Evolutionary conservation across 1,284 basidiomycete species (phyloP), one percentile per base, ranked within the genome.

Genomic region (Leccinum glutinopallens): DNA sequence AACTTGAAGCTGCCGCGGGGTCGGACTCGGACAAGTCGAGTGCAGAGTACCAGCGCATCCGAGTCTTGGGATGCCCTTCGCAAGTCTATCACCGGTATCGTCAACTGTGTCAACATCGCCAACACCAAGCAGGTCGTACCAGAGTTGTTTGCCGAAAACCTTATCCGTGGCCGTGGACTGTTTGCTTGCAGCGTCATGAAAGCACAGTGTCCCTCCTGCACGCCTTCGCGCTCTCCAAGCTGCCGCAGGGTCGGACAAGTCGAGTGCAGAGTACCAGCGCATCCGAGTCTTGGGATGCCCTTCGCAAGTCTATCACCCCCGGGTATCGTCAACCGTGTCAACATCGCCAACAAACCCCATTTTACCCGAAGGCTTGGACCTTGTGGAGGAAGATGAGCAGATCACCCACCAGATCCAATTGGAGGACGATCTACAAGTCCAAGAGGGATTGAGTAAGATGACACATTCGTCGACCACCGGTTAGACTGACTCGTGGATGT

Each of bases 271-370:
- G 80, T 98, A 93, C 77, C 97, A 99, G 79, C 86, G 97, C n/a
- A 81, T 99, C 70, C n/a, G n/a, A n/a, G n/a, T 94, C 93, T 32
- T 99, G 97, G 97, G 97, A 99, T 75, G 97, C 97, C 2, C 82
- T 99, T 66, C 90, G 96, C 75, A 99, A 99, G 80, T 94, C 92
- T 64, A 94, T 99, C 74, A 99, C 97, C 32, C n/a, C n/a, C n/a
- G n/a, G 97, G 97, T 93, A 91, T 99, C 71, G 97, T 99, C 83
- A 99, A 99, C 84, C 93, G 98, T 83, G 92, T 96, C 79, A 97
- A 97, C 76, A 85, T 94, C 25, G 86, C 90, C 69, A 99, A 99
- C 77, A 99, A 98, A 99, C 76, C 96, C 96, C 22, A 88, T 93
- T 67, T 80, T 99, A 56, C 90, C 94, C 1, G 96, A 98, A 73